A percentile compares a stretch with the other conserved stretches of the same genome.
Conservation (phyloP, 495 filamentous ascomycete genomes). For the Aeminium ludgeri region DNA sequence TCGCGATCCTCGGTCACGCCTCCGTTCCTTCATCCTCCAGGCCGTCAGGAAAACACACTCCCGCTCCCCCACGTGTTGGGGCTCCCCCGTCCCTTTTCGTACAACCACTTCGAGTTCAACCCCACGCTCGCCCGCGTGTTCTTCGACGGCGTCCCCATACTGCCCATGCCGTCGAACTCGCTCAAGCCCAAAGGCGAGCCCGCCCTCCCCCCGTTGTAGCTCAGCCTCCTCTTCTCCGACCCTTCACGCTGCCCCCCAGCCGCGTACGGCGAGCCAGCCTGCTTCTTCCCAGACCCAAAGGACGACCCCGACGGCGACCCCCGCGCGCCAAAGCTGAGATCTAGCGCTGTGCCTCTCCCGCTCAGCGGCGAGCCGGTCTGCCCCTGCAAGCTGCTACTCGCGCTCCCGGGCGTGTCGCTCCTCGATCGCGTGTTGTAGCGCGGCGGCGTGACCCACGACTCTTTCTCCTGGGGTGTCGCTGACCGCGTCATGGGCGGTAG, state of each 20-base stretch:
- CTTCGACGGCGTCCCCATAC: conserved; percentile 40
- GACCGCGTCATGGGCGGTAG: conserved; percentile 53
- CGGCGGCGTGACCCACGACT: conserved; percentile 66
- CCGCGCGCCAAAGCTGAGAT: background rate
- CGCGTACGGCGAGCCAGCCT: conserved; percentile 10
- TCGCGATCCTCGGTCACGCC: too few species aligned
- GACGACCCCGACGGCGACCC: background rate
- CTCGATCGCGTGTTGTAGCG: conserved; percentile 68
- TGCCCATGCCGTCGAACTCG: conserved; percentile 25
- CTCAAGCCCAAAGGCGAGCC: conserved; percentile 38
- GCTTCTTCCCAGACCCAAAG: background rate
- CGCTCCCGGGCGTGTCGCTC: conserved; percentile 30
- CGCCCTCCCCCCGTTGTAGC: conserved; percentile 34
- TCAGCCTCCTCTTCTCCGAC: conserved; percentile 33
- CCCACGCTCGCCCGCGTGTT: conserved; percentile 53
- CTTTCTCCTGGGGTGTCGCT: conserved; percentile 42
- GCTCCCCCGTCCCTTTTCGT: conserved; percentile 50
- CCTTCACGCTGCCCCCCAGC: conserved; percentile 24
- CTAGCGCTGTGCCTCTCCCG: conserved; percentile 12
- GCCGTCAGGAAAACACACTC: conserved; percentile 4
- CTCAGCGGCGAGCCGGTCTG: conserved; percentile 38
- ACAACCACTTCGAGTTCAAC: conserved; percentile 82
- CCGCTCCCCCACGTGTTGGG: conserved; percentile 19
- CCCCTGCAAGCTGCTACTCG: conserved; percentile 32
- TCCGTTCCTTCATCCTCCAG: too few species aligned